phyloP scores from a whole-genome alignment of 2,329 filamentous ascomycete species.

The Curvularia eragrostidis region DNA sequence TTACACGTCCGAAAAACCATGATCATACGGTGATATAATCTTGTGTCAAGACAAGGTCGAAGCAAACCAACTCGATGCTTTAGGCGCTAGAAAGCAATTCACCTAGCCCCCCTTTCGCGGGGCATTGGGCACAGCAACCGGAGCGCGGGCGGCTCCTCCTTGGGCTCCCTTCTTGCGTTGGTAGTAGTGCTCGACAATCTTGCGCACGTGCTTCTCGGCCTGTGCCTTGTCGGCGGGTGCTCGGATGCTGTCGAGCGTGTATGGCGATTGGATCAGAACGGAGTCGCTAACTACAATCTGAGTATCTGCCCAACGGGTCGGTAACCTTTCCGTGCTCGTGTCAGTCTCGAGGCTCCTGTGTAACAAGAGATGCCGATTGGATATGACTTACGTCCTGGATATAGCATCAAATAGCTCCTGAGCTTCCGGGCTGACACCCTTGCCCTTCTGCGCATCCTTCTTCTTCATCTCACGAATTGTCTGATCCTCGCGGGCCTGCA shows the following conservation, averaged over 20 bases:
- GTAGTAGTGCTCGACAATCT: constrained; percentile 55
- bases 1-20: background rate
- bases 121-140: constrained; percentile 42
- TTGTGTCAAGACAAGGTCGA: background rate
- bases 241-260: constrained; percentile 62
- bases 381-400: constrained; percentile 58
- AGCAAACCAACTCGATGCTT: background rate
- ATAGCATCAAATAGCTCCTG: constrained; percentile 70
- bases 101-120: constrained; percentile 38
- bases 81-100: background rate
- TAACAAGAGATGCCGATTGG: background rate
- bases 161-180: constrained; percentile 49
- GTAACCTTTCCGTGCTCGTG: constrained; percentile 48
- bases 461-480: constrained; percentile 64
- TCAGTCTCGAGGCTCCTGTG: constrained; percentile 10
- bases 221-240: constrained; percentile 53
- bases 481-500: constrained; percentile 62
- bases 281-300: constrained; percentile 67
- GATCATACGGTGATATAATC: background rate
- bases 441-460: constrained; percentile 63
- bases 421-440: constrained; percentile 66
- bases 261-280: constrained; percentile 65
- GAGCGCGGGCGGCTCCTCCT: constrained; percentile 29
- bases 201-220: constrained; percentile 53
- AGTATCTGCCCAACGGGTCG: constrained; percentile 65